Percentiles rank a stretch among this genome's conserved stretches.
Evolutionary conservation across 1,284 basidiomycete species (phyloP).

Genomic region (Schizophyllum commune): DNA sequence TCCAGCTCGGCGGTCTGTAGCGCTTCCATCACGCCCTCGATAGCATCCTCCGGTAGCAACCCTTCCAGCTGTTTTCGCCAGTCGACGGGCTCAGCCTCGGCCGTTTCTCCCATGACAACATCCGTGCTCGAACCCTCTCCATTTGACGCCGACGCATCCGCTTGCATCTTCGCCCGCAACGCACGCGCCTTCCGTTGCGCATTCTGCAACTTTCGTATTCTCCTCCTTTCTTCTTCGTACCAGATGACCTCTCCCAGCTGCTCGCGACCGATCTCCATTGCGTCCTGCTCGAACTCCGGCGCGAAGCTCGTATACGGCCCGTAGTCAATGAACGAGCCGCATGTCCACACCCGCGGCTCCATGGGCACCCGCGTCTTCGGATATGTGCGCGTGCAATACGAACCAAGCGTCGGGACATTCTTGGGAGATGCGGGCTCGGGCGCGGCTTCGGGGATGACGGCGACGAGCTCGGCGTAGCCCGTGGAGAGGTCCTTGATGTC

Average conservation of each 20-base stretch:
- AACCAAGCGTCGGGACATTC: slow-evolving; percentile 15
- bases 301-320: slow-evolving; percentile 69
- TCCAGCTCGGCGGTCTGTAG: slow-evolving; percentile 58
- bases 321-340: slow-evolving; percentile 68
- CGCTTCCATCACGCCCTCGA: slow-evolving; percentile 21
- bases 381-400: slow-evolving; percentile 25
- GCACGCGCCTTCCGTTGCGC: slow-evolving; percentile 13
- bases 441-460: slow-evolving; percentile 53
- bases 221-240: slow-evolving; percentile 36
- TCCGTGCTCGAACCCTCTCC: slow-evolving; percentile 2
- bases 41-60: slow-evolving; percentile 6
- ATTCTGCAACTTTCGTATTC: slow-evolving; percentile 22
- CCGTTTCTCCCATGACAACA: slow-evolving; percentile 5
- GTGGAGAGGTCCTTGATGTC: slow-evolving; percentile 45
- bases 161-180: slow-evolving; percentile 11
- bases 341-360: slow-evolving; percentile 43
- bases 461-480: slow-evolving; percentile 66
- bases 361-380: slow-evolving; percentile 25
- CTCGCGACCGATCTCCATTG: slow-evolving; percentile 52
- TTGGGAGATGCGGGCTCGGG: slow-evolving; percentile 28
- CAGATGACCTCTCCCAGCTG: slow-evolving; percentile 44
- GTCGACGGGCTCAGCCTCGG: background rate
- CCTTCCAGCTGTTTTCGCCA: slow-evolving; percentile 7
- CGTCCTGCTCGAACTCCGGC: slow-evolving; percentile 67
- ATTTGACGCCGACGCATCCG: slow-evolving; percentile 1